Evolutionary conservation across 176 grass and related monocot genomes (phyloP).

Genomic region (Areca catechu): DNA sequence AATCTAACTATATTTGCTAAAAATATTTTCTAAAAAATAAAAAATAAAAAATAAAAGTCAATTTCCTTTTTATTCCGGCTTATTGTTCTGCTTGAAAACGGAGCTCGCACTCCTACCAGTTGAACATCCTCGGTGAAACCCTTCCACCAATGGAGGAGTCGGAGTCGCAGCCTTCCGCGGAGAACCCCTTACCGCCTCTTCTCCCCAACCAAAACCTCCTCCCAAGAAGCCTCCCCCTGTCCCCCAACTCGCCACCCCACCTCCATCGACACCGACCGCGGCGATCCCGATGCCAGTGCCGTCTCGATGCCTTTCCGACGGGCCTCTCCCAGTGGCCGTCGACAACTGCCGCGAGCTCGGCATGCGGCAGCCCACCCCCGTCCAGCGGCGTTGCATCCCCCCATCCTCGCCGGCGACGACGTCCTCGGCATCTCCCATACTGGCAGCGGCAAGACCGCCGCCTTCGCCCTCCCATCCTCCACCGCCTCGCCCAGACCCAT

Average conservation of each 20-base stretch:
- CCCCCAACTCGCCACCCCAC: background rate
- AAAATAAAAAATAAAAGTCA: too few relatives aligned
- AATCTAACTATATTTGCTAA: too few relatives aligned
- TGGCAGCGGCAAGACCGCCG: constrained; percentile 83
- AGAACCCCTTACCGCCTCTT: constrained; percentile 46
- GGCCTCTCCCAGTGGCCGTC: constrained; percentile 64
- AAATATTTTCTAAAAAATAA: too few relatives aligned
- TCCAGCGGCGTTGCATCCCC: constrained; percentile 81
- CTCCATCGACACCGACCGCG: constrained; percentile 4
- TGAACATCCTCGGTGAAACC: too few relatives aligned
- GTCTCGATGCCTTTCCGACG: constrained; percentile 48
- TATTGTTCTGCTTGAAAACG: too few relatives aligned
- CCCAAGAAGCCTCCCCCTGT: background rate
- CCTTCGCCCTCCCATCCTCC: constrained; percentile 78
- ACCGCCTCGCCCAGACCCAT: constrained; percentile 67
- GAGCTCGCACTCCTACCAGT: too few relatives aligned
- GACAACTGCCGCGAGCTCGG: constrained; percentile 46
- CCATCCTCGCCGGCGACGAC: constrained; percentile 53
- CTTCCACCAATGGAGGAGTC: too few relatives aligned
- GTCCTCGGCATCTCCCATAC: constrained; percentile 80
- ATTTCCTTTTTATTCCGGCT: too few relatives aligned
- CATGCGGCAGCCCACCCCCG: constrained; percentile 48
- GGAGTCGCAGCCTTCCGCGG: background rate
- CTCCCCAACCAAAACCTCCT: constrained; percentile 16
- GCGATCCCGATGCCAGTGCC: constrained; percentile 4